These are phyloP conservation scores for Perkinsus olseni DNA, from an alignment of 169 alveolate species.

Conservation along the genomic window DNA sequence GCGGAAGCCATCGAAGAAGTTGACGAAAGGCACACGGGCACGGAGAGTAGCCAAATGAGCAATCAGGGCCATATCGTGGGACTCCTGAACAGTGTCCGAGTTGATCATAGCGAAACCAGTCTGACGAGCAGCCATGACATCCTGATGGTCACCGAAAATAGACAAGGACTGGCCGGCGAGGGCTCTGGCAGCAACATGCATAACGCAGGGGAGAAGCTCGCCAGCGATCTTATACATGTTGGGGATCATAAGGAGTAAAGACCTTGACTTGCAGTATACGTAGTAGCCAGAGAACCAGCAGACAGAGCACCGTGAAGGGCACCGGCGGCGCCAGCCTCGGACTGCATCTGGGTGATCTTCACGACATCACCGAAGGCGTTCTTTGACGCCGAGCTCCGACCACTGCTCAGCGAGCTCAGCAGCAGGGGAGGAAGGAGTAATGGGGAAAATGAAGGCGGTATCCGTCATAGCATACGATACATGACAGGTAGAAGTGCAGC, in stretches of 20 bases:
- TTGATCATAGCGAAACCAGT: conserved; percentile 48
- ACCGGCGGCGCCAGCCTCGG: conserved; percentile 54
- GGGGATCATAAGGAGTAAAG: conserved; percentile 45
- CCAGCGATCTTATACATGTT: conserved; percentile 51
- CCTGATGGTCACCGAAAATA: conserved; percentile 51
- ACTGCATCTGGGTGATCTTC: conserved; percentile 47
- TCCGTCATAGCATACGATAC: conserved; percentile 50
- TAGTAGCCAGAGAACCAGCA: conserved; percentile 40
- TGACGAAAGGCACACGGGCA: conserved; percentile 44
- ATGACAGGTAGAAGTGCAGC: conserved; percentile 48
- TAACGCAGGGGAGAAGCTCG: conserved; percentile 46
- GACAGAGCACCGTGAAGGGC: conserved; percentile 49
- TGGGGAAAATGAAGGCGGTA: conserved; percentile 46
- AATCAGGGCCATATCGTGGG: conserved; percentile 41
- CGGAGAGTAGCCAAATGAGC: conserved; percentile 44
- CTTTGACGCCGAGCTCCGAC: conserved; percentile 37
- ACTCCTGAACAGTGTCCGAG: conserved; percentile 45
- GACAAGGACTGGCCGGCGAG: conserved; percentile 46
- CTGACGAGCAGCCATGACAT: conserved; percentile 47
- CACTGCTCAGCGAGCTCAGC: conserved; percentile 52
- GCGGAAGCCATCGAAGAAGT: conserved; percentile 50
- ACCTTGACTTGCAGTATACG: conserved; percentile 49
- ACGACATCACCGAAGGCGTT: conserved; percentile 44
- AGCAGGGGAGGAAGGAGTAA: conserved; percentile 45
- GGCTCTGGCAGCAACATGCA: conserved; percentile 51